Evolutionary conservation across 2,329 filamentous ascomycete genomes (phyloP).

Genomic region (Colletotrichum sp.): DNA sequence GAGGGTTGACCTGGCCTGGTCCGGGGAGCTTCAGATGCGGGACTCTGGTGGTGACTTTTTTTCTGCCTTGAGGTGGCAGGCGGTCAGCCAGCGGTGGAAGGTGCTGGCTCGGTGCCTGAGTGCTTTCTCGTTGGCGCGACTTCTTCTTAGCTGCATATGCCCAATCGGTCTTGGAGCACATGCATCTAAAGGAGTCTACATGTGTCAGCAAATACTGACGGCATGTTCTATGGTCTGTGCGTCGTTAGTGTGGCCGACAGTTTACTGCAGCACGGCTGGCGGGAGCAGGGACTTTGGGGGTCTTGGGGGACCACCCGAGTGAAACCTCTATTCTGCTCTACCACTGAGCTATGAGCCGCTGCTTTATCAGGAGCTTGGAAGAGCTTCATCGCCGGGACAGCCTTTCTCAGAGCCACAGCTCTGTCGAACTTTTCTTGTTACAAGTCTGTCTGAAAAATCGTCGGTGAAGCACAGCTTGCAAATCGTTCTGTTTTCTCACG

Average conservation of each 20-base stretch:
- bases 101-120: conserved; percentile 14
- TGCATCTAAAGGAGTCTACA: neutral
- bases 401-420: neutral
- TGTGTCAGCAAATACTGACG: neutral
- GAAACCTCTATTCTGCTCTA: neutral
- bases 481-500: neutral
- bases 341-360: neutral
- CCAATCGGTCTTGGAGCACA: accelerated
- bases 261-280: neutral
- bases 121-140: neutral
- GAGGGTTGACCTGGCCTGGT: conserved; percentile 18
- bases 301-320: neutral
- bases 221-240: neutral
- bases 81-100: conserved; percentile 17
- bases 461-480: accelerated
- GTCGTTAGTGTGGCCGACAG: neutral
- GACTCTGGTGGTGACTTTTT: conserved; percentile 21
- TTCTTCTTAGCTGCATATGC: neutral
- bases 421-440: neutral
- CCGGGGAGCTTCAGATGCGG: conserved; percentile 19
- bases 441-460: neutral
- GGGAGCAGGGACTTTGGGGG: conserved; percentile 4
- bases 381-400: neutral
- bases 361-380: neutral
- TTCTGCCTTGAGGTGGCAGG: conserved; percentile 20